A percentile compares a stretch with the other conserved stretches of the same genome.
Conservation (phyloP, 148 eudicot species). For the Mesembryanthemum crystallinum region DNA sequence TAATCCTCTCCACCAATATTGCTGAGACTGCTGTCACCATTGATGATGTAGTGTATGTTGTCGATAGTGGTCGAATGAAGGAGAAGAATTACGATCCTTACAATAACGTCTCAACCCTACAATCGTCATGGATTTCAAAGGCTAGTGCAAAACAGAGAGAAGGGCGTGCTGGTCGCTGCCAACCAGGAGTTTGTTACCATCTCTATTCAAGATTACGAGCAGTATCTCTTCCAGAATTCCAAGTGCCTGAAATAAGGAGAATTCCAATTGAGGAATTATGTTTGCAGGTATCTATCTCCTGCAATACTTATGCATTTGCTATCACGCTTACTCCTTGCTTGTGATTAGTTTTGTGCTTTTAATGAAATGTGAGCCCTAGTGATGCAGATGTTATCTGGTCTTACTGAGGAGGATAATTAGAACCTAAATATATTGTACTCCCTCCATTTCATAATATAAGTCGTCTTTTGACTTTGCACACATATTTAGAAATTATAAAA, state of each 20-base stretch:
- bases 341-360: not conserved
- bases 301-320: not conserved
- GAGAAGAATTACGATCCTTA: constrained; percentile 94
- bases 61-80: constrained; percentile 95
- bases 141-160: constrained; percentile 97
- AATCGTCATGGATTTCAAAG: constrained; percentile 87
- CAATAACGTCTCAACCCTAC: constrained; percentile 81
- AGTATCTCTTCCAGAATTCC: constrained; percentile 72
- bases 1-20: constrained; percentile 88
- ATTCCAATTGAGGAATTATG: constrained; percentile 94
- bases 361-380: not conserved
- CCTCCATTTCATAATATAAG: too few relatives aligned
- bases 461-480: too few relatives aligned
- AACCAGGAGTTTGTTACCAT: constrained; percentile 93
- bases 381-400: not conserved
- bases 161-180: constrained; percentile 99
- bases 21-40: constrained; percentile 94
- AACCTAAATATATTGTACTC: not conserved
- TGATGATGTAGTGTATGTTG: constrained; percentile 87
- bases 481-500: too few relatives aligned
- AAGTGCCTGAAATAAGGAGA: constrained; percentile 83
- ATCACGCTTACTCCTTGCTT: not conserved
- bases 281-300: constrained; percentile 61
- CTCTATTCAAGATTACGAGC: constrained; percentile 73
- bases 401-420: not conserved